phyloP scores from a whole-genome alignment of 2,329 filamentous ascomycete genomes.

The Onygenales sp. region DNA sequence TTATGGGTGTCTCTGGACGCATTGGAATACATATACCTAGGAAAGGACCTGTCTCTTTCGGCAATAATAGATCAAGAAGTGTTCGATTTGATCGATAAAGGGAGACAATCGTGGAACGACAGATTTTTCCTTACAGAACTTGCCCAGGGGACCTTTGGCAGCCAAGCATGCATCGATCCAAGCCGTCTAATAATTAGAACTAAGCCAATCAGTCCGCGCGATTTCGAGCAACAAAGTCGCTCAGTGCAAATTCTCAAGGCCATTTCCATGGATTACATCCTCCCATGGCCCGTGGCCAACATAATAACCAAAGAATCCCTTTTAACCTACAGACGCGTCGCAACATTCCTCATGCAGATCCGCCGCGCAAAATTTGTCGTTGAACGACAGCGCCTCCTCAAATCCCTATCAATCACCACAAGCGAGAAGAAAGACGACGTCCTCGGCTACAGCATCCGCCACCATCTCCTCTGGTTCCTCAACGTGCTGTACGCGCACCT shows the following conservation, averaged over 20 bases:
- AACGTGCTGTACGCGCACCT: slow-evolving; percentile 67
- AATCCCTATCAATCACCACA: slow-evolving; percentile 30
- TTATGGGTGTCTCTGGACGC: slow-evolving; percentile 56
- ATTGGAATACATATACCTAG: slow-evolving; percentile 65
- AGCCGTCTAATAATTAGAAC: slow-evolving; percentile 54
- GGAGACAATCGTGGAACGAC: slow-evolving; percentile 61
- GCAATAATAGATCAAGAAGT: slow-evolving; percentile 57
- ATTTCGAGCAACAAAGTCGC: slow-evolving; percentile 40
- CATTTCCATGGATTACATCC: slow-evolving; percentile 58
- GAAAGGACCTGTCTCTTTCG: slow-evolving; percentile 60
- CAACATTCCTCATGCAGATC: slow-evolving; percentile 68
- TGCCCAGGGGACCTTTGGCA: slow-evolving; percentile 60
- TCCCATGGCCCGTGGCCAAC: slow-evolving; percentile 59
- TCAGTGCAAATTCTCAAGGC: slow-evolving; percentile 55
- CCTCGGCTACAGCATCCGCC: slow-evolving; percentile 45
- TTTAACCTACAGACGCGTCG: slow-evolving; percentile 59
- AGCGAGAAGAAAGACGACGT: slow-evolving; percentile 30
- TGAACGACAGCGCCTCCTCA: slow-evolving; percentile 39
- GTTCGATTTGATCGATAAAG: slow-evolving; percentile 64
- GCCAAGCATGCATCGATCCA: slow-evolving; percentile 43
- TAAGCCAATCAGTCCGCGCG: slow-evolving; percentile 28
- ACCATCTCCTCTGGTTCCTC: slow-evolving; percentile 67
- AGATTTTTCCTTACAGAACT: slow-evolving; percentile 70
- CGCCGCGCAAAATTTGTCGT: slow-evolving; percentile 61
- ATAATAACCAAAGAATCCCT: slow-evolving; percentile 60